Base-by-base conservation (phyloP, 202 grass and related monocot genomes). In the Zizania palustris region DNA sequence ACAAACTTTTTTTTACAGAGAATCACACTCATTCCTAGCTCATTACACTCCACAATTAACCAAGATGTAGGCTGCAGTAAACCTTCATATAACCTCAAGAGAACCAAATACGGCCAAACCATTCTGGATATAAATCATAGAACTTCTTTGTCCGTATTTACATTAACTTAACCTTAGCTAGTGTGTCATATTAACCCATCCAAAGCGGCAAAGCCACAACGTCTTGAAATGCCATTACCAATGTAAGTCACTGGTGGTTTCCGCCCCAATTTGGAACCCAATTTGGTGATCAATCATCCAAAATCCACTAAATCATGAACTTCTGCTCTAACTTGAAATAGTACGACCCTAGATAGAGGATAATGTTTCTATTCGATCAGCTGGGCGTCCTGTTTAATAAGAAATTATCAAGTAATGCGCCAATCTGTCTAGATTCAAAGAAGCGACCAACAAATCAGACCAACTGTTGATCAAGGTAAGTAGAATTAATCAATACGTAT, bases 301-400 rank as follows among this genome's bases (percentile, higher is more conserved):
- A 45, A 45, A 19, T 5, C 7, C 6, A 40, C 16, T 11, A 42
- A 9, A 62, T 13, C 15, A 43, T 48, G 64, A 60, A 55, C 9
- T 12, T 36, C 1, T 9, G 34, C 43, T 50, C 39, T 44, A 59
- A 5, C 38, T 42, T n/a, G 33, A 46, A 70, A 28, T 41, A 41
- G 14, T 8, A 21, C 80, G 41, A 87, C 74, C 69, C 15, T n/a
- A n/a, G n/a, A n/a, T 84, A 59, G 6, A 40, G 1, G n/a, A 16
- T 13, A 50, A 44, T 71, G 8, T 28, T 28, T 28, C 28, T 0
- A 28, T 28, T 28, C 28, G 28, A 28, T 28, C 28, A 28, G 28
- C 28, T 28, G 28, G 28, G 28, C 28, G 28, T 28, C 28, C 28
- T 28, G 28, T 28, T 28, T 28, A 0, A 28, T 28, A 28, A 28